A percentile compares a stretch with the other conserved stretches of the same genome.
These are phyloP conservation scores for Crassisporium funariophilum DNA, from an alignment of 768 basidiomycete genomes.

Conservation along the genomic window DNA sequence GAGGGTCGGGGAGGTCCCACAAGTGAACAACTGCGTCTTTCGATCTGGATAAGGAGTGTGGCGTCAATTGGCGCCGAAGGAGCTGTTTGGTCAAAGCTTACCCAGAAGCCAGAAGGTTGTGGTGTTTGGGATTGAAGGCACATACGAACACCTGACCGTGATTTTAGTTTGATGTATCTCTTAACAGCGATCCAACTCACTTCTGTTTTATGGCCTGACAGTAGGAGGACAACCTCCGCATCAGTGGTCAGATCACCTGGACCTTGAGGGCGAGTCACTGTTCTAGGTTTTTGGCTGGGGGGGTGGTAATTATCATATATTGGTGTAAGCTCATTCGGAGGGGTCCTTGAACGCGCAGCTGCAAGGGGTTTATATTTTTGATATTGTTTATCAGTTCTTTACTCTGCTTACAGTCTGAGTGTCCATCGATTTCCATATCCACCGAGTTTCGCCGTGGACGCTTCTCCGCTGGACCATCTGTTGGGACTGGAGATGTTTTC, in stretches of 20 bases:
- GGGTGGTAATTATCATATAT: slow-evolving; percentile 11
- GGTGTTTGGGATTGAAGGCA: slow-evolving; percentile 70
- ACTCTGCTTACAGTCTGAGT: slow-evolving; percentile 30
- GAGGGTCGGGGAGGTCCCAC: slow-evolving; percentile 63
- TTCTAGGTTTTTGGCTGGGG: slow-evolving; percentile 31
- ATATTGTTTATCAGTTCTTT: slow-evolving; percentile 3
- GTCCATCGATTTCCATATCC: slow-evolving; percentile 48
- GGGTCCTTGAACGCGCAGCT: slow-evolving; percentile 21
- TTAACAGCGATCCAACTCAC: slow-evolving; percentile 33
- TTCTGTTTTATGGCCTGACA: slow-evolving; percentile 65
- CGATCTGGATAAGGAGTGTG: slow-evolving; percentile 47
- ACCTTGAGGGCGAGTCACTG: slow-evolving; percentile 38
- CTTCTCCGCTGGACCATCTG: slow-evolving; percentile 62
- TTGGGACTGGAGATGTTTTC: slow-evolving; percentile 52
- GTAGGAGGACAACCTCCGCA: slow-evolving; percentile 44
- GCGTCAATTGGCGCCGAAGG: slow-evolving; percentile 9
- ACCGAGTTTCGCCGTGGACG: slow-evolving; percentile 55
- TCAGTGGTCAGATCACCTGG: slow-evolving; percentile 46
- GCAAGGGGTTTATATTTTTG: slow-evolving; percentile 7
- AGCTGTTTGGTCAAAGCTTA: slow-evolving; percentile 31
- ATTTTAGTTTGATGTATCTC: slow-evolving; percentile 1
- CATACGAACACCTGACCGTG: slow-evolving; percentile 72
- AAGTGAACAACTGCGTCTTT: slow-evolving; percentile 76
- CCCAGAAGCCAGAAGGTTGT: slow-evolving; percentile 73
- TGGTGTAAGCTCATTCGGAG: slow-evolving; percentile 12